phyloP scores from a whole-genome alignment of 1,284 basidiomycete species.

The Malassezia yamatoensis region DNA sequence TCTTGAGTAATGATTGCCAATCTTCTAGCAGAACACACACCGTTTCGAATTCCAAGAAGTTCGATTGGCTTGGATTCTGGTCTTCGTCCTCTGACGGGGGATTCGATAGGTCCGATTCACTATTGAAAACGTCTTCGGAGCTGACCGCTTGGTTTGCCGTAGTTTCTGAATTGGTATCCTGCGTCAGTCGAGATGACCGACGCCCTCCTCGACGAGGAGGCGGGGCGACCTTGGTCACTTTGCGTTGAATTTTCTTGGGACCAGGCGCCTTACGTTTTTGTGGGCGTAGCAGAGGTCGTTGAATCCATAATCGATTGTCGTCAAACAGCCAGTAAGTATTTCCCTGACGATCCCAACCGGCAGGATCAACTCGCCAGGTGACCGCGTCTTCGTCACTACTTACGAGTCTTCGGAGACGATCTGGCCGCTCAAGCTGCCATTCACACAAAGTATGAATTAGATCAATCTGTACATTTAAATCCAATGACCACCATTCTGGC shows the following conservation, averaged over 20 bases:
- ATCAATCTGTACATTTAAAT: slow-evolving; percentile 42
- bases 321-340: slow-evolving; percentile 85
- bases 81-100: slow-evolving; percentile 31
- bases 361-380: slow-evolving; percentile 61
- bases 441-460: slow-evolving; percentile 49
- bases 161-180: slow-evolving; percentile 10
- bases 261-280: slow-evolving; percentile 25
- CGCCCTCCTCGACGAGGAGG: slow-evolving; percentile 47
- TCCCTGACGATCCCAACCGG: slow-evolving; percentile 68
- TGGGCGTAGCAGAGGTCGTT: slow-evolving; percentile 51
- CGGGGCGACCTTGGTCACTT: slow-evolving; percentile 9
- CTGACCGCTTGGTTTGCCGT: not conserved
- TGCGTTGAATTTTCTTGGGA: slow-evolving; percentile 13
- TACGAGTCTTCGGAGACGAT: slow-evolving; percentile 52
- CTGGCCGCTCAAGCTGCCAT: slow-evolving; percentile 53
- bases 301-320: slow-evolving; percentile 76
- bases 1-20: slow-evolving; percentile 62
- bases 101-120: slow-evolving; percentile 39
- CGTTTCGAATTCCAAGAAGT: slow-evolving; percentile 50
- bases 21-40: slow-evolving; percentile 59
- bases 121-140: slow-evolving; percentile 13
- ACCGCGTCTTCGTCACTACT: slow-evolving; percentile 51
- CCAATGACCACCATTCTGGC: slow-evolving; percentile 50
- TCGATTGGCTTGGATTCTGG: slow-evolving; percentile 26
- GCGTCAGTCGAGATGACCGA: slow-evolving; percentile 13